phyloP scores from a whole-genome alignment of 1,139 yeast species.

The Yamadazyma epiphylla region DNA sequence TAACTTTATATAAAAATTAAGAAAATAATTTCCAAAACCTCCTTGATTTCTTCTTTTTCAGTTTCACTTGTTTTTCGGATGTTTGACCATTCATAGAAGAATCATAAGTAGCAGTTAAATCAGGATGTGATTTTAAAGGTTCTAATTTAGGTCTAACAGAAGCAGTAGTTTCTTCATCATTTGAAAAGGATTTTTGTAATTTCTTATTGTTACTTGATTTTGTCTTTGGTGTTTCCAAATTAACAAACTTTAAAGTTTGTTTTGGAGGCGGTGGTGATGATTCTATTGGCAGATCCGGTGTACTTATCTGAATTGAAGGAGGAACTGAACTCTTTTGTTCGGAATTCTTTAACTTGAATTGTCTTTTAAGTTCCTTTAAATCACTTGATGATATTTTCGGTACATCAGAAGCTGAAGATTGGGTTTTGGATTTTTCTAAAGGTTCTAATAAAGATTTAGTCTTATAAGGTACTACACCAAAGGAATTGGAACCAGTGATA shows the following conservation, averaged over 20 bases:
- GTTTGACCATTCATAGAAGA: constrained; percentile 1
- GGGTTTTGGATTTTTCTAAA: constrained; percentile 16
- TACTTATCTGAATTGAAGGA: not conserved
- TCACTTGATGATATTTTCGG: constrained; percentile 35
- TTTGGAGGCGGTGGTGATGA: constrained; percentile 12
- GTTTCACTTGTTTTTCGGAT: constrained; percentile 15
- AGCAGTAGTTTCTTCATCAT: constrained; percentile 18
- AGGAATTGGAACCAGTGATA: constrained; percentile 43
- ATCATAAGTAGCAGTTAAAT: constrained; percentile 16
- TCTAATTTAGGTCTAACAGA: constrained; percentile 27
- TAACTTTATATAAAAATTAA: constrained; percentile 7
- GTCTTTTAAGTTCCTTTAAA: constrained; percentile 25
- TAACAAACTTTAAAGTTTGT: constrained; percentile 24
- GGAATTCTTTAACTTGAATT: constrained; percentile 3
- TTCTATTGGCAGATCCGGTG: constrained; percentile 1
- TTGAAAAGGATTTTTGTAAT: constrained; percentile 27
- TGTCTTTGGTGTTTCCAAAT: constrained; percentile 15
- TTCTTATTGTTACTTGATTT: constrained; percentile 6
- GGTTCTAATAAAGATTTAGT: constrained; percentile 42
- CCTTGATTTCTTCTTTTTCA: constrained; percentile 21
- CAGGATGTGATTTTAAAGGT: constrained; percentile 42
- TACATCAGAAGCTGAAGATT: constrained; percentile 3
- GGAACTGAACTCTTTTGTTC: constrained; percentile 2
- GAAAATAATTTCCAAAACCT: constrained; percentile 38
- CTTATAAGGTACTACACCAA: constrained; percentile 38